Percentiles rank a stretch among this genome's conserved stretches.
Evolutionary conservation across 176 grass and related monocot genomes (phyloP).

Genomic region (Triticum urartu): DNA sequence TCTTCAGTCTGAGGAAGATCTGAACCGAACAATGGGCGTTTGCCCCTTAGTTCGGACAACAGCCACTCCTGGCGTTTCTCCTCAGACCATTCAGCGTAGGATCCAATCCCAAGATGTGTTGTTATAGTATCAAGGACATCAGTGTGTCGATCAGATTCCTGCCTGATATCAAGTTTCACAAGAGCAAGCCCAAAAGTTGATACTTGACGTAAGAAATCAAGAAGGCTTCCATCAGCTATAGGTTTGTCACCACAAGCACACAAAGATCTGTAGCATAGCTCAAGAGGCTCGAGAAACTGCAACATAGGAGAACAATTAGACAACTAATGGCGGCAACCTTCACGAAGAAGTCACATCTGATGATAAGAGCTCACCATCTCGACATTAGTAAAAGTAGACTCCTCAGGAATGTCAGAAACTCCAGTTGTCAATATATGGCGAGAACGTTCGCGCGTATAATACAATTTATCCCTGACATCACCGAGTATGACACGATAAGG

Average conservation of each 20-base stretch:
- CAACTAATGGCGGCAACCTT: background rate
- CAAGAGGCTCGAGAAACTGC: constrained; percentile 94
- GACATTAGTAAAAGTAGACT: constrained; percentile 67
- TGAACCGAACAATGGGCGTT: constrained; percentile 82
- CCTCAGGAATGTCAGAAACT: constrained; percentile 66
- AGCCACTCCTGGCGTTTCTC: constrained; percentile 97
- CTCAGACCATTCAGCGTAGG: constrained; percentile 91
- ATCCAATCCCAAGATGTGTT: constrained; percentile 82
- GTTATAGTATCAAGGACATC: constrained; percentile 95
- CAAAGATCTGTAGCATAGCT: constrained; percentile 91
- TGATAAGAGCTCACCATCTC: constrained; percentile 64
- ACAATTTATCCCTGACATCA: constrained; percentile 95
- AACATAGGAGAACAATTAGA: constrained; percentile 25
- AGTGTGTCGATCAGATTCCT: constrained; percentile 98
- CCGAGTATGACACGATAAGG: constrained; percentile 97
- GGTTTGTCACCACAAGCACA: constrained; percentile 88
- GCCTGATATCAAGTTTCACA: constrained; percentile 96
- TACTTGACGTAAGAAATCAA: constrained; percentile 98
- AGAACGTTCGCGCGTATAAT: constrained; percentile 79
- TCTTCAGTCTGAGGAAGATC: constrained; percentile 94
- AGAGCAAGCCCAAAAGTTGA: constrained; percentile 95
- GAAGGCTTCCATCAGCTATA: constrained; percentile 95
- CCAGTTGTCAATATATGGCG: constrained; percentile 78
- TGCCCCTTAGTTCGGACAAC: constrained; percentile 78
- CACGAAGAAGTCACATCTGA: background rate